Conservation (phyloP, 2,329 filamentous ascomycete species). For the Aspergillus persii region DNA sequence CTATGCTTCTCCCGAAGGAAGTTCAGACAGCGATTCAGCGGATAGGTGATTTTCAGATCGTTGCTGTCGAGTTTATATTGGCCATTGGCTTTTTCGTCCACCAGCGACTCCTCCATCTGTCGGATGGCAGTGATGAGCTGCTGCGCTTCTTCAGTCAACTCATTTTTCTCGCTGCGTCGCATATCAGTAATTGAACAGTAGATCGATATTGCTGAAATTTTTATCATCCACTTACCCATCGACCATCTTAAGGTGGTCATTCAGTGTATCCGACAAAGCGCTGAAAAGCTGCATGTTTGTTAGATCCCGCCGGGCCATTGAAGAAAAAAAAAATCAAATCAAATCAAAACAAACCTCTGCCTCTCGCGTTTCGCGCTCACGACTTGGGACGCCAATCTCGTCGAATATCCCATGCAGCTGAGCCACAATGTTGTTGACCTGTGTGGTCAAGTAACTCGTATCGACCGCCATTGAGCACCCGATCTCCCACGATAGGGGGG, state of each 20-base stretch:
- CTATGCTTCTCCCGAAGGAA: conserved; percentile 80
- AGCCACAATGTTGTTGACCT: conserved; percentile 90
- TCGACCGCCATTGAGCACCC: conserved; percentile 62
- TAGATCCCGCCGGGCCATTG: conserved; percentile 14
- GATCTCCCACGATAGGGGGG: conserved; percentile 12
- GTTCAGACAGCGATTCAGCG: conserved; percentile 75
- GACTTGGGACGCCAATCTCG: conserved; percentile 90
- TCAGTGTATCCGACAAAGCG: conserved; percentile 85
- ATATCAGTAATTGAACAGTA: background rate
- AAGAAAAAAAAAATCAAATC: background rate
- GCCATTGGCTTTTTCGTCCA: conserved; percentile 66
- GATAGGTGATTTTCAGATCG: conserved; percentile 75
- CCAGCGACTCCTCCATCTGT: conserved; percentile 89
- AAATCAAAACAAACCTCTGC: conserved; percentile 65
- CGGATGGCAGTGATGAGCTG: conserved; percentile 79
- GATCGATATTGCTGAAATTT: background rate
- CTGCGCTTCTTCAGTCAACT: conserved; percentile 85
- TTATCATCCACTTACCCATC: conserved; percentile 53
- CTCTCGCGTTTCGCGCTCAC: conserved; percentile 88
- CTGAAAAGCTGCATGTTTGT: conserved; percentile 68
- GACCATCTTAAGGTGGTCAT: conserved; percentile 83
- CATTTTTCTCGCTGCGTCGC: conserved; percentile 70
- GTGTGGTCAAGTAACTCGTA: conserved; percentile 86
- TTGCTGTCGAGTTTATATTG: conserved; percentile 65
- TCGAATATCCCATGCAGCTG: conserved; percentile 95